Conservation (phyloP, 1,284 basidiomycete species). For the Apiotrichum laibachii region DNA sequence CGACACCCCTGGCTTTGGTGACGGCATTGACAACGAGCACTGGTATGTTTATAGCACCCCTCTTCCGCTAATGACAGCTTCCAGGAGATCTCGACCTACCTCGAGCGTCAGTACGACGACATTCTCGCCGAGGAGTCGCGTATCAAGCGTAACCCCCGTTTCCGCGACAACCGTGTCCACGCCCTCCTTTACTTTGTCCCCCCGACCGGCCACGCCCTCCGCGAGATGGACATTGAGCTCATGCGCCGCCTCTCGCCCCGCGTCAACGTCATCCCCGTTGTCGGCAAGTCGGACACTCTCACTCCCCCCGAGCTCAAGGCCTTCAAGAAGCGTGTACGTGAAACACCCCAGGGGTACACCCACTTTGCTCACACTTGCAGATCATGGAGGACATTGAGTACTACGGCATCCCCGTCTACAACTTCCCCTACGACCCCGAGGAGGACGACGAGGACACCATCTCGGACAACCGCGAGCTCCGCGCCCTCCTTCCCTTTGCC, state of each 20-base stretch:
- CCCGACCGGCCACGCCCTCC: constrained; percentile 82
- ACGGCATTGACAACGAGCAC: constrained; percentile 98
- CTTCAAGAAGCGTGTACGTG: constrained; percentile 90
- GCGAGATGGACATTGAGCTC: constrained; percentile 98
- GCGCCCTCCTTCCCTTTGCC: constrained; percentile 89
- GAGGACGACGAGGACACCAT: constrained; percentile 99
- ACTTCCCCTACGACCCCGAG: constrained; percentile 98
- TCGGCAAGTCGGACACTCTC: constrained; percentile 95
- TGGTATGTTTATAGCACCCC: constrained; percentile 62
- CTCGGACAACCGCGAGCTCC: constrained; percentile 91
- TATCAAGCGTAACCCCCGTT: constrained; percentile 99
- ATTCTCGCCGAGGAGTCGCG: constrained; percentile 98
- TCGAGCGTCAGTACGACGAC: constrained; percentile 99
- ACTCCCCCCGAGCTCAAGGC: constrained; percentile 85
- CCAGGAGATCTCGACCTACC: constrained; percentile 92
- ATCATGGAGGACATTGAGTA: constrained; percentile 99
- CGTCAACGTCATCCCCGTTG: constrained; percentile 98
- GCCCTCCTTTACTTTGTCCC: constrained; percentile 98
- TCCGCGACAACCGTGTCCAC: constrained; percentile 95
- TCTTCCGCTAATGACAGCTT: constrained; percentile 59
- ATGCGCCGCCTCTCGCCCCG: constrained; percentile 95
- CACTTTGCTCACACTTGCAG: constrained; percentile 51
- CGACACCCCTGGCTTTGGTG: constrained; percentile 97
- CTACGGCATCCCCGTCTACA: constrained; percentile 98
- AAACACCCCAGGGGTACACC: background rate